Percentiles rank a stretch among this genome's conserved stretches.
Evolutionary conservation across 106 monocot genomes (phyloP).

Genomic region (Hemerocallis citrina): DNA sequence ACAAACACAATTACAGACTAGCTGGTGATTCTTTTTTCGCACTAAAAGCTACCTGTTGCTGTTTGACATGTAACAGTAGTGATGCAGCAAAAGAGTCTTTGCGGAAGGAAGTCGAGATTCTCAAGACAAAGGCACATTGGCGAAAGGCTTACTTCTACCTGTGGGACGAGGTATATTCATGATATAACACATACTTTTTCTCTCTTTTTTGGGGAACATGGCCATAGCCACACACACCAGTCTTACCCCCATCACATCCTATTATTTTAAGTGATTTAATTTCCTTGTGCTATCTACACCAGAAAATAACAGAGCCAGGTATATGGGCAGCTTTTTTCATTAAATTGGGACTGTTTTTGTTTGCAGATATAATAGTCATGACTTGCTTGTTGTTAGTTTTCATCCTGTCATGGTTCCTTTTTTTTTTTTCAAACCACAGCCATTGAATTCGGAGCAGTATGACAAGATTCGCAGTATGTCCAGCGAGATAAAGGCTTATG

Average conservation of each 20-base stretch:
- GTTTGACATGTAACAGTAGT: conserved; percentile 40
- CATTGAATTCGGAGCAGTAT: conserved; percentile 81
- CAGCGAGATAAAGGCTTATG: conserved; percentile 69
- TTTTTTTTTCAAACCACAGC: conserved; percentile 35
- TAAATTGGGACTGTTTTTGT: too few species aligned
- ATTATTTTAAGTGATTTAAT: too few species aligned
- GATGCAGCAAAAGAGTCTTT: conserved; percentile 66
- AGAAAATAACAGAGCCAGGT: too few species aligned
- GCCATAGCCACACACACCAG: too few species aligned
- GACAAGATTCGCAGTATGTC: conserved; percentile 78
- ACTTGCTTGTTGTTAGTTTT: background rate
- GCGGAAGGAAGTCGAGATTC: conserved; percentile 77
- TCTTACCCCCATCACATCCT: too few species aligned
- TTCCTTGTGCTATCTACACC: too few species aligned
- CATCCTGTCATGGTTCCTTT: background rate
- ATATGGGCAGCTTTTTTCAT: too few species aligned
- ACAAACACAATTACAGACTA: background rate
- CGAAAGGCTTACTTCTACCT: conserved; percentile 95
- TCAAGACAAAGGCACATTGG: conserved; percentile 88
- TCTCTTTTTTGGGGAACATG: too few species aligned
- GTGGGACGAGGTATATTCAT: conserved; percentile 84
- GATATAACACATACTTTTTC: background rate
- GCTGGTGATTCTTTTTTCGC: background rate
- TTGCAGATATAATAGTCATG: background rate
- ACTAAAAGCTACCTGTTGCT: conserved; percentile 9